A percentile compares a stretch with the other conserved stretches of the same genome.
These are phyloP conservation scores for Penicillium waksmanii DNA, from an alignment of 495 filamentous ascomycete species.

Conservation along the genomic window DNA sequence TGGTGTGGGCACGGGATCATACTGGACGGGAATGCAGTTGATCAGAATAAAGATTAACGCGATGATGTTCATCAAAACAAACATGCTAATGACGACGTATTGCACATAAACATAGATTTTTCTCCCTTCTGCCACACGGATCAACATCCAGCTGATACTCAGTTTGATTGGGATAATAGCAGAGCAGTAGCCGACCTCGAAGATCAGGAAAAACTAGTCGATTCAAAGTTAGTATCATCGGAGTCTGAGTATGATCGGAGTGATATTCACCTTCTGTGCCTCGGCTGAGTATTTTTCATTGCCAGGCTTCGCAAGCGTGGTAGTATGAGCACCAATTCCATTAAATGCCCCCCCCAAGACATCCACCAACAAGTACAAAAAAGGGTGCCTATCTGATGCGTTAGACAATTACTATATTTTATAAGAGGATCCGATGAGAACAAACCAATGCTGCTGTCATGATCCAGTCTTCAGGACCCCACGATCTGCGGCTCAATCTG, in stretches of 20 bases:
- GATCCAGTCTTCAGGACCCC: slow-evolving; percentile 33
- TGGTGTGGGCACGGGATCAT: neutral
- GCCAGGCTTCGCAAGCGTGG: slow-evolving; percentile 14
- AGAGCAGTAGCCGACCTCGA: slow-evolving; percentile 32
- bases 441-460: slow-evolving; percentile 29
- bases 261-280: slow-evolving; percentile 22
- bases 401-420: neutral
- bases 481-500: slow-evolving; percentile 22
- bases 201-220: slow-evolving; percentile 30
- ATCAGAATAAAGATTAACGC: slow-evolving; percentile 30
- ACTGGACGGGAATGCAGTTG: slow-evolving; percentile 31
- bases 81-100: slow-evolving; percentile 24
- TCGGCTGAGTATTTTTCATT: slow-evolving; percentile 22
- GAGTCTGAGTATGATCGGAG: neutral
- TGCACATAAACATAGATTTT: slow-evolving; percentile 27
- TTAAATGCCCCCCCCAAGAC: slow-evolving; percentile 31
- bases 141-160: slow-evolving; percentile 34
- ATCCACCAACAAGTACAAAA: slow-evolving; percentile 25
- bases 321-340: slow-evolving; percentile 25
- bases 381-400: slow-evolving; percentile 24
- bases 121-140: slow-evolving; percentile 29
- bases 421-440: neutral
- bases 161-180: slow-evolving; percentile 37
- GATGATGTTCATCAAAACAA: slow-evolving; percentile 28
- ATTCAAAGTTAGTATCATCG: neutral